These are phyloP conservation scores for Bertia moriformis DNA, from an alignment of 2,329 filamentous ascomycete genomes.

Conservation along the genomic window DNA sequence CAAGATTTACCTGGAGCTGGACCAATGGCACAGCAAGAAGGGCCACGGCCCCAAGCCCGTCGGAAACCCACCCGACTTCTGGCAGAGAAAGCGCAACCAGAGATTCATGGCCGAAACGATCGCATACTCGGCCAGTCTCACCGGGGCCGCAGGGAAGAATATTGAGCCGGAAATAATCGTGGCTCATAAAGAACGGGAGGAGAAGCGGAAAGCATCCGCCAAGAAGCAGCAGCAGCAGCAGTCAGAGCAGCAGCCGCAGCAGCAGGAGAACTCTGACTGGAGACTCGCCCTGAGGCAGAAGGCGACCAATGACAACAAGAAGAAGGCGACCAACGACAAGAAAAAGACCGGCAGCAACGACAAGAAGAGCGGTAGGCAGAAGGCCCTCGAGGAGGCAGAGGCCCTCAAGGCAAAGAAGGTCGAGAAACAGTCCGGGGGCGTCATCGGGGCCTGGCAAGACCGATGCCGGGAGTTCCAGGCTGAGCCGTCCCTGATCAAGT, in stretches of 20 bases:
- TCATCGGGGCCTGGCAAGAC: conserved; percentile 26
- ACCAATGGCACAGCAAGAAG: background rate
- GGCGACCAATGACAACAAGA: conserved; percentile 41
- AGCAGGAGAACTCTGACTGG: conserved; percentile 3
- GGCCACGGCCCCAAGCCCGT: background rate
- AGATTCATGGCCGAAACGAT: conserved; percentile 8
- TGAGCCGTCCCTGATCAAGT: conserved; percentile 21
- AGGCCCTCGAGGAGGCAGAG: conserved; percentile 16
- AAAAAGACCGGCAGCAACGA: conserved; percentile 8
- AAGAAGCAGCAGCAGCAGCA: background rate
- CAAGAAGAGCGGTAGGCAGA: conserved; percentile 19
- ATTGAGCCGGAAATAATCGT: background rate
- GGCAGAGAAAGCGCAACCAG: conserved; percentile 3
- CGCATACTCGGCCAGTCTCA: conserved; percentile 5
- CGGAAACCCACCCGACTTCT: conserved; percentile 1
- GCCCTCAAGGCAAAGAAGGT: conserved; percentile 17
- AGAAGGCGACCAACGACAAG: conserved; percentile 29
- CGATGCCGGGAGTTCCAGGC: conserved; percentile 29
- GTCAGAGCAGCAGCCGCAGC: background rate
- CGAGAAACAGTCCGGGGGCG: conserved; percentile 10
- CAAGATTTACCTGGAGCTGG: conserved; percentile 14
- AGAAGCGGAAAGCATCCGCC: background rate
- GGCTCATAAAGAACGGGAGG: conserved; percentile 3
- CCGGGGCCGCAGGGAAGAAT: background rate
- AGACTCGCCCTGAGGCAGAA: conserved; percentile 30